These are phyloP conservation scores for Hypomontagnella monticulosa DNA, from an alignment of 495 filamentous ascomycete genomes.

Conservation along the genomic window DNA sequence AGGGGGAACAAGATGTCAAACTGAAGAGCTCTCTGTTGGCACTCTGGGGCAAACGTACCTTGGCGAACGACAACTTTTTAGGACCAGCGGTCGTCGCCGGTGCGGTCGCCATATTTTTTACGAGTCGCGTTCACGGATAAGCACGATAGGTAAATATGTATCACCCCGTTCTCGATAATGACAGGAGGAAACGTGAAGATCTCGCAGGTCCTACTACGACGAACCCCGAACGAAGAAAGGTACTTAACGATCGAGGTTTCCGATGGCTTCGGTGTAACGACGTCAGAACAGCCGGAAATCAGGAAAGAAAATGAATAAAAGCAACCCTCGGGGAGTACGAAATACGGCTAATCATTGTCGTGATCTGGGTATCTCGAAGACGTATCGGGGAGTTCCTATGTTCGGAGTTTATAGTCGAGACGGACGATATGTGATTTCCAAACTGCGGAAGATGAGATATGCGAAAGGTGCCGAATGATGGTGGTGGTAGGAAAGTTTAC, in stretches of 20 bases:
- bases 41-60: conserved; percentile 55
- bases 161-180: conserved; percentile 22
- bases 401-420: conserved; percentile 24
- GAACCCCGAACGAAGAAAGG: conserved; percentile 32
- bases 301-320: conserved; percentile 60
- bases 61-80: conserved; percentile 65
- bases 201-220: conserved; percentile 27
- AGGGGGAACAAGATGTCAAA: not conserved
- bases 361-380: conserved; percentile 38
- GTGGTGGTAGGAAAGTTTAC: conserved; percentile 30
- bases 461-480: conserved; percentile 24
- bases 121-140: conserved; percentile 13
- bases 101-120: conserved; percentile 52
- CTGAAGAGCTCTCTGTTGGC: not conserved
- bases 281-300: conserved; percentile 46
- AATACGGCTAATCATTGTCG: conserved; percentile 62
- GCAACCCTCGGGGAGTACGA: conserved; percentile 57
- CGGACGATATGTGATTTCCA: conserved; percentile 17
- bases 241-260: conserved; percentile 36
- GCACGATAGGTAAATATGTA: conserved; percentile 5
- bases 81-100: conserved; percentile 52
- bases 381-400: conserved; percentile 23
- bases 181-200: conserved; percentile 28
- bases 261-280: conserved; percentile 33
- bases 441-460: conserved; percentile 17